Evolutionary conservation across 768 basidiomycete genomes (phyloP), one percentile per base, ranked within the genome.

Genomic region (Rhodotorula sphaerocarpa): DNA sequence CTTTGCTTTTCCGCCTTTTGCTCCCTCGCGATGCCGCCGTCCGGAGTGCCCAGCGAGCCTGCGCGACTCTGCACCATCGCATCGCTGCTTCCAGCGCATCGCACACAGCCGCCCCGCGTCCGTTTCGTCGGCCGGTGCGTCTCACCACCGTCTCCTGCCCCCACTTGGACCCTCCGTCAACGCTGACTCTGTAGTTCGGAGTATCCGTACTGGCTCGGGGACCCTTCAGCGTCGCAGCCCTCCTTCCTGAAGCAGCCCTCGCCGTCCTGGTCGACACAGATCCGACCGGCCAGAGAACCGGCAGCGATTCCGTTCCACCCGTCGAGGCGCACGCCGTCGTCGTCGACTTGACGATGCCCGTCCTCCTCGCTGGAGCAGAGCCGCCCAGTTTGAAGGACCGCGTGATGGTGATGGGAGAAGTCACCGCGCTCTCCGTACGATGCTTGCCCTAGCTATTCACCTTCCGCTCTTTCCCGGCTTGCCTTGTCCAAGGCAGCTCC

Each of bases 41-140:
- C 16, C 3, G 47, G 47, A 21, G 23, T n/a, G 6, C 27, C 48
- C 2, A 3, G 12, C 4, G 6, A 4, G 5, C 57, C 39, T 14
- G 41, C 57, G 0, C 25, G 27, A 15, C 47, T 57, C 2, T 41
- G 44, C 25, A 21, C 43, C 6, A 3, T 57, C 21, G 7, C 7
- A 21, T 31, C 36, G 0, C 47, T 57, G 3, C 57, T 39, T 6
- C 7, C 36, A 7, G 23, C 39, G 0, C 21, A 39, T 30, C 2
- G 16, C 1, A 48, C 11, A 27, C 7, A 14, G 28, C n/a, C 47
- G 12, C 39, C 39, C 3, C 48, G 48, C 21, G 39, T 30, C 5
- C 57, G 57, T 23, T 11, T 57, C 30, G 57, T 57, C 39, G 57
- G 47, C 36, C 39, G 47, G 57, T 57, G 3, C 57, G 57, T 57